phyloP scores from a whole-genome alignment of 108 stramenopile species.

The Seminavis robusta region DNA sequence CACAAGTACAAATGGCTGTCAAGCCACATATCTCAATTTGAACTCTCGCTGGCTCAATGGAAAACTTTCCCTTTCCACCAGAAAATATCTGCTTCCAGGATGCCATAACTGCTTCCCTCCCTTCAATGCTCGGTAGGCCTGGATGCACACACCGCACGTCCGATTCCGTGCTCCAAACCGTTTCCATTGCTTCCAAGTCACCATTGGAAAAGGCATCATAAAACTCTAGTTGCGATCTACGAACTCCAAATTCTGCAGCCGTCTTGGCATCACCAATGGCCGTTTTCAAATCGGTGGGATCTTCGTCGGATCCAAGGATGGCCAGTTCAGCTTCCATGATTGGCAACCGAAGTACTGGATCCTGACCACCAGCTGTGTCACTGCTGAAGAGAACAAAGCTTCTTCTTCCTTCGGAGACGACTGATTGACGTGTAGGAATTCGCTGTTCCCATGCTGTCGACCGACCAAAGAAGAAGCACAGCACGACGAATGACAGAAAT shows the following conservation, averaged over 20 bases:
- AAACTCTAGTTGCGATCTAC: constrained; percentile 19
- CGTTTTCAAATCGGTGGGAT: background rate
- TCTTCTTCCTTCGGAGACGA: too few relatives aligned
- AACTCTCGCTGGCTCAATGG: constrained; percentile 6
- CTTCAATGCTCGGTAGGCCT: constrained; percentile 8
- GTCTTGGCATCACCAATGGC: constrained; percentile 18
- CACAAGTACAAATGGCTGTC: constrained; percentile 29
- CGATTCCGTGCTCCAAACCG: constrained; percentile 11
- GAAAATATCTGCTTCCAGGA: constrained; percentile 24
- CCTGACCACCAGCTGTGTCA: too few relatives aligned
- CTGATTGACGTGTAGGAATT: too few relatives aligned
- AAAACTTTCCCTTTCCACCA: background rate
- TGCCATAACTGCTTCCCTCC: constrained; percentile 11
- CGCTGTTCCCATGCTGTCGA: too few relatives aligned
- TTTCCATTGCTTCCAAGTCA: constrained; percentile 17
- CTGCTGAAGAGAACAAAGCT: too few relatives aligned
- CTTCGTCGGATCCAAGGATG: background rate
- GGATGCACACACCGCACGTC: constrained; percentile 24
- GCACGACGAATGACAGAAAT: too few relatives aligned
- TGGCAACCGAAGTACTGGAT: constrained; percentile 10
- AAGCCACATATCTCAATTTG: constrained; percentile 19
- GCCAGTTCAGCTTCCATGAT: constrained; percentile 16
- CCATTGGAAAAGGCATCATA: constrained; percentile 30
- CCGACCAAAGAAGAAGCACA: too few relatives aligned
- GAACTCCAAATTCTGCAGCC: constrained; percentile 31